Percentiles rank a stretch among this genome's conserved stretches.
phyloP scores from a whole-genome alignment of 2,329 filamentous ascomycete species.

The Zalaria obscura region DNA sequence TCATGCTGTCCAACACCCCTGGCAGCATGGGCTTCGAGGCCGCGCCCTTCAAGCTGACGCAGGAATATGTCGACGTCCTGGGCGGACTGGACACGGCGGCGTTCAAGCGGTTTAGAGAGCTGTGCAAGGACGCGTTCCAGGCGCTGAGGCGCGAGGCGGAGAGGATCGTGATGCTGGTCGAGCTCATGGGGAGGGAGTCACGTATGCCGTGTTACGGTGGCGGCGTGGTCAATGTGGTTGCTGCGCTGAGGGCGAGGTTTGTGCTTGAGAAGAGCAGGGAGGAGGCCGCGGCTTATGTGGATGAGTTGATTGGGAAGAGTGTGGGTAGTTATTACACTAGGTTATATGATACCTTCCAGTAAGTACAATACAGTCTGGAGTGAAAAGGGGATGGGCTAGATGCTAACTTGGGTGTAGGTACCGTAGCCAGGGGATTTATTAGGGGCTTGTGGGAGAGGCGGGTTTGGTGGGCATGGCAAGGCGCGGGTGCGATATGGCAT shows the following conservation, averaged over 20 bases:
- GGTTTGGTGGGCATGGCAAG: too few relatives aligned
- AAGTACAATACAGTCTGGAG: too few relatives aligned
- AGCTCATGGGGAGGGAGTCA: constrained; percentile 70
- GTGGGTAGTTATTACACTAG: constrained; percentile 78
- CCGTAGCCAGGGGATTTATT: too few relatives aligned
- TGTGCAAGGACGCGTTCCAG: constrained; percentile 77
- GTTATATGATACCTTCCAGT: constrained; percentile 43
- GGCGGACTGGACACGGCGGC: constrained; percentile 57
- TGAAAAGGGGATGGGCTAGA: too few relatives aligned
- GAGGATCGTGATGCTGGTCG: constrained; percentile 66
- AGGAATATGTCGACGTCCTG: constrained; percentile 74
- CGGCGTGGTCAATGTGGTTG: constrained; percentile 57
- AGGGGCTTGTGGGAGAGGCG: too few relatives aligned
- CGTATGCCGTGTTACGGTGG: constrained; percentile 75
- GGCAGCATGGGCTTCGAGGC: constrained; percentile 77
- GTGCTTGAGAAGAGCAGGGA: constrained; percentile 72
- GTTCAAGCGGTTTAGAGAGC: constrained; percentile 60
- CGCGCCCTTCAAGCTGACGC: constrained; percentile 73
- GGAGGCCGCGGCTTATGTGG: constrained; percentile 69
- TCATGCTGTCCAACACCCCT: constrained; percentile 78
- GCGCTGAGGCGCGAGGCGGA: constrained; percentile 66
- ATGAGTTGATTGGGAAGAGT: constrained; percentile 69
- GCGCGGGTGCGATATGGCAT: too few relatives aligned
- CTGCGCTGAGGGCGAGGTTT: constrained; percentile 57
- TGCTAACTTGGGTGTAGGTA: too few relatives aligned